Evolutionary conservation across 768 basidiomycete species (phyloP).

Genomic region (Pisolithus sp.): DNA sequence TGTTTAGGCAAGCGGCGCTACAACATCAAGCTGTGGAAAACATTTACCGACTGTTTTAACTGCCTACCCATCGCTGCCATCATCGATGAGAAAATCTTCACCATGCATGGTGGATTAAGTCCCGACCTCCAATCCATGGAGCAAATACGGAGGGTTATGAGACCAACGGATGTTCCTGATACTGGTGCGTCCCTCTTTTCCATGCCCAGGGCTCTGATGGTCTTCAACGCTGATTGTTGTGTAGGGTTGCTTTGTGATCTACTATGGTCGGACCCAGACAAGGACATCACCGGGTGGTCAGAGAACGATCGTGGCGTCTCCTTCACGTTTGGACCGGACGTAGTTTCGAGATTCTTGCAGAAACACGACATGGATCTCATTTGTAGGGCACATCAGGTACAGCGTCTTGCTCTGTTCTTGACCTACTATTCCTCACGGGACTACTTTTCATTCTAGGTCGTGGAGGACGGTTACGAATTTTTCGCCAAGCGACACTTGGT

Average conservation of each 20-base stretch:
- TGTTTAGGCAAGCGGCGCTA: conserved; percentile 92
- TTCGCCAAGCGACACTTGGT: conserved; percentile 97
- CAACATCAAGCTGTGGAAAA: conserved; percentile 99
- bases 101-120: conserved; percentile 97
- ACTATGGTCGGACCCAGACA: conserved; percentile 98
- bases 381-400: conserved; percentile 94
- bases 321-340: conserved; percentile 98
- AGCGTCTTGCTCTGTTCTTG: conserved; percentile 20
- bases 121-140: conserved; percentile 99
- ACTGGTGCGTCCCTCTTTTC: conserved; percentile 54
- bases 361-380: conserved; percentile 99
- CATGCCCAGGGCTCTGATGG: background rate
- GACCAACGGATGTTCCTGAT: conserved; percentile 98
- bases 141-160: conserved; percentile 98
- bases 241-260: conserved; percentile 91
- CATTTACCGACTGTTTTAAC: conserved; percentile 99
- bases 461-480: conserved; percentile 98
- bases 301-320: conserved; percentile 99
- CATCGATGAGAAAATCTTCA: conserved; percentile 99
- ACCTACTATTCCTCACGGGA: background rate
- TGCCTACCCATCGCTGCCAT: conserved; percentile 98
- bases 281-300: conserved; percentile 98
- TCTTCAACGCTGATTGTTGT: conserved; percentile 4
- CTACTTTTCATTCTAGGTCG: conserved; percentile 52
- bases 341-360: conserved; percentile 96